Base-by-base conservation (phyloP, 2,329 filamentous ascomycete species). In the Trichophyton verrucosum region DNA sequence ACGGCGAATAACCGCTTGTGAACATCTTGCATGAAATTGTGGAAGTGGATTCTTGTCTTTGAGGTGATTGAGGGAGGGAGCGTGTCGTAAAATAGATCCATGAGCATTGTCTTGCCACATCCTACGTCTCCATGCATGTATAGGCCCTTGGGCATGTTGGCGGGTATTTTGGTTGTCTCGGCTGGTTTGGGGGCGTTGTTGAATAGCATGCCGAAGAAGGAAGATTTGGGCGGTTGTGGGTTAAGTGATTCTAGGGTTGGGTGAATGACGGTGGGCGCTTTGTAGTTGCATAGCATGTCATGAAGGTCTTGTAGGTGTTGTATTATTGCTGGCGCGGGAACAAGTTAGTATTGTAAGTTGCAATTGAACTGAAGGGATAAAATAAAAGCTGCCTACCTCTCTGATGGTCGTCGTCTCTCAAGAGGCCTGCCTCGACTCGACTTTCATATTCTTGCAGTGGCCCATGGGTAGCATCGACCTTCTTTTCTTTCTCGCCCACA, bases 1-100 rank as follows among this genome's bases (percentile, higher is more conserved):
- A 95, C 86, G 71, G 84, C 85, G 77, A 97, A 94, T 68, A 97
- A 78, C 63, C 92, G 82, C 73, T 87, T 90, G 76, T 99, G 94
- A 57, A 97, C 87, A 73, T 95, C 89, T 74, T 97, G 94, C 94
- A 99, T 99, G 78, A 99, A 99, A 73, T 96, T 96, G 78, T 97
- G 91, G 75, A 99, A 99, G 77, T 99, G 94, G 69, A 99, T 96
- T 56, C 94, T 82, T 55, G 87, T 95, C 77, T 96, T 96, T 36
- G 85, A 84, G 61, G 80, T 82, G 65, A 97, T 91, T 62, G 87
- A 86, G 15, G 78, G 73, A 0, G 94, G 94, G 22, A 97, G 78
- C 0, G 92, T 96, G 65, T 97, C 91, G 77, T 91, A 96, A 74
- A 97, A 96, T 57, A 99, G 79, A 72, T 99, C 92, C 94, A 99